Percentiles rank a stretch among this genome's conserved stretches.
Conservation (phyloP, 2,329 filamentous ascomycete genomes). For the Lachnellula willkommii region DNA sequence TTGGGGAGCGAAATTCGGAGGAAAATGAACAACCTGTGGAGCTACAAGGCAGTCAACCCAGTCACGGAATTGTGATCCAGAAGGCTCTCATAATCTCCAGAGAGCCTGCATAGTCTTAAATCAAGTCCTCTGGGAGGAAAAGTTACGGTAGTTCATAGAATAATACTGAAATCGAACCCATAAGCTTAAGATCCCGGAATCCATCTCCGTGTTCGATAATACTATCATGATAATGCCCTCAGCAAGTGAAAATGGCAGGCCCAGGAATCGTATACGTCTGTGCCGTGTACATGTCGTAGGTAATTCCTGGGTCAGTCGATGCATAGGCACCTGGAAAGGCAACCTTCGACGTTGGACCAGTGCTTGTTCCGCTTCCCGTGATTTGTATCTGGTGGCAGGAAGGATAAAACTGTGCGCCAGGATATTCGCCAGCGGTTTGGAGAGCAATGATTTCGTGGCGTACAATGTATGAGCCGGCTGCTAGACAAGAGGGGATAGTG, state of each 20-base stretch:
- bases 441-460: constrained; percentile 31
- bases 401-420: constrained; percentile 22
- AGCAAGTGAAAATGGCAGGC: constrained; percentile 45
- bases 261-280: constrained; percentile 43
- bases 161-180: too few species aligned
- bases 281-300: constrained; percentile 28
- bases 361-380: constrained; percentile 35
- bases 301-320: constrained; percentile 30
- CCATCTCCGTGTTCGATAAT: too few species aligned
- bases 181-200: too few species aligned
- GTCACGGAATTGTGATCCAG: too few species aligned
- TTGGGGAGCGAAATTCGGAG: too few species aligned
- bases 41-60: too few species aligned
- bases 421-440: constrained; percentile 6
- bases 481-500: constrained; percentile 44
- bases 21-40: too few species aligned
- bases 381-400: constrained; percentile 38
- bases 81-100: too few species aligned
- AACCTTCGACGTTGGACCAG: constrained; percentile 29
- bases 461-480: constrained; percentile 37
- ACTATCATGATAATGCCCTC: constrained; percentile 2
- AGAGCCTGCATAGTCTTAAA: too few species aligned
- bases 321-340: constrained; percentile 33
- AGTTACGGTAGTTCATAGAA: too few species aligned
- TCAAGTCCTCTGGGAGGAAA: too few species aligned